Conservation (phyloP, 2,329 filamentous ascomycete species). For the Alternaria postmessia region DNA sequence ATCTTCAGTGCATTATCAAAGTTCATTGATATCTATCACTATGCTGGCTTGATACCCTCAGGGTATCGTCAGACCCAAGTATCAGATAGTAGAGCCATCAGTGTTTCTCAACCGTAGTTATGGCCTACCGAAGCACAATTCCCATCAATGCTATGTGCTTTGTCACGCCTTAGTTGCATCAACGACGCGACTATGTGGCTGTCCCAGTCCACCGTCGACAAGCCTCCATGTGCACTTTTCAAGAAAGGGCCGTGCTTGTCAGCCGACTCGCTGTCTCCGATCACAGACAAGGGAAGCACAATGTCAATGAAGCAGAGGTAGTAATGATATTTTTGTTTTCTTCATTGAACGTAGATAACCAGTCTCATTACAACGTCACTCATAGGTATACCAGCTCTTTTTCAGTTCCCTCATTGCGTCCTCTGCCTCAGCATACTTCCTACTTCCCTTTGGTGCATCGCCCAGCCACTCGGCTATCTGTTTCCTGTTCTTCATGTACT, state of each 20-base stretch:
- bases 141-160: no score
- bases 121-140: no score
- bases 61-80: no score
- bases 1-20: not conserved
- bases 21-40: not conserved
- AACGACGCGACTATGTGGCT: no score
- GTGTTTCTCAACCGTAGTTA: no score
- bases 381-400: constrained; percentile 43
- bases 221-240: no score
- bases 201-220: no score
- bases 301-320: not conserved
- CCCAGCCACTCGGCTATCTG: constrained; percentile 33
- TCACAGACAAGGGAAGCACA: not conserved
- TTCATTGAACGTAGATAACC: not conserved
- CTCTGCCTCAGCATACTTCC: constrained; percentile 37
- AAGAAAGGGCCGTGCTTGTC: no score
- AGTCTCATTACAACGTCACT: constrained; percentile 22
- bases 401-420: constrained; percentile 34
- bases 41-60: not conserved
- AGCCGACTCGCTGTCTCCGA: not conserved
- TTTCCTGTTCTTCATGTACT: constrained; percentile 58
- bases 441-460: constrained; percentile 31
- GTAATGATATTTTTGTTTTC: not conserved
- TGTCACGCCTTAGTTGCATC: no score
- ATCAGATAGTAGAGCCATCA: no score